Evolutionary conservation across 1,284 basidiomycete genomes (phyloP), one percentile per base, ranked within the genome.

Genomic region (Xerocomus amazonicus): DNA sequence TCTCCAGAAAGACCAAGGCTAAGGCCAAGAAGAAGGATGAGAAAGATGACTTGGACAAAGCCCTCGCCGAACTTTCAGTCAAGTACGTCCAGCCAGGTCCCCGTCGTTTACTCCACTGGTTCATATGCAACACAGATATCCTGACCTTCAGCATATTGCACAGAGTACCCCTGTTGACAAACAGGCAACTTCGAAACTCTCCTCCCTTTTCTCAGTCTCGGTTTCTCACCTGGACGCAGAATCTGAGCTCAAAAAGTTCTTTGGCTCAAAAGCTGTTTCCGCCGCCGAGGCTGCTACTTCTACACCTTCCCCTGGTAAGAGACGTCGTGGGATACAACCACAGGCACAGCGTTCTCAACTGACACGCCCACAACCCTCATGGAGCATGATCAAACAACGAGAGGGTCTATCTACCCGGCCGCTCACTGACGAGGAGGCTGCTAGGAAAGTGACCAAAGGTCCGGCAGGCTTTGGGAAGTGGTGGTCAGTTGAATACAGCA

Each of bases 171-270:
- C 58, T 31, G 32, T 43, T 0, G 48, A 55, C 16, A 16, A 32
- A 14, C 47, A 34, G 2, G 47, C 48, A 14, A 34, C 65, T 61
- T 23, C 19, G 19, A 68, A 72, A 9, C 70, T 86, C 10, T 71
- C 81, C 4, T 67, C 77, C 31, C 77, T 95, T 1, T 76, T 96
- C 6, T 74, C 85, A 0, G 83, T 94, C 5, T 91, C 90, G 0
- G 71, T 86, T 1, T 75, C 84, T 46, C 79, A 92, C 59, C 81
- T 97, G 14, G 92, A 97, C 54, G 78, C 84, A 9, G 92, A 95
- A 50, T 84, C 85, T 0, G 94, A 97, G 66, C 80, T 97, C 68
- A 84, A 88, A 50, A 87, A 83, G 55, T 95, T 97, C 77, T 97
- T 97, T 61, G 94, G 94, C 2, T 80, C 90, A 7, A 90, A 87